Evolutionary conservation across 768 basidiomycete species (phyloP).

Genomic region (Mycena galopus): DNA sequence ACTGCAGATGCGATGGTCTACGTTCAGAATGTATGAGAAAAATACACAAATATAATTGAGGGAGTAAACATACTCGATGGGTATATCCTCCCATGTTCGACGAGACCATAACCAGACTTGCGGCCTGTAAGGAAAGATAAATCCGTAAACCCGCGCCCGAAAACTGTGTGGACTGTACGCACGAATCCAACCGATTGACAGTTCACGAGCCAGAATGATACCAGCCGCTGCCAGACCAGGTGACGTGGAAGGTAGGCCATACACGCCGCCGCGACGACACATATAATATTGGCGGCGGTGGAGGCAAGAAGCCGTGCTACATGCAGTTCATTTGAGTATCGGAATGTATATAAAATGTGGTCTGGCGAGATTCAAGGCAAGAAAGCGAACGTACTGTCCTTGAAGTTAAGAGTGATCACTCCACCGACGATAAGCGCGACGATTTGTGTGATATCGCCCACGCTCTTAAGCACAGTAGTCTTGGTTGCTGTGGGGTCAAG

Average conservation of each 20-base stretch:
- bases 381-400: conserved; percentile 27
- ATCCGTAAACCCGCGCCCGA: background rate
- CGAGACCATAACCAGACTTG: conserved; percentile 37
- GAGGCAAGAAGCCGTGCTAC: conserved; percentile 35
- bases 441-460: conserved; percentile 37
- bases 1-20: conserved; percentile 35
- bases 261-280: conserved; percentile 35
- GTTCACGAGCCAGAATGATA: conserved; percentile 39
- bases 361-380: background rate
- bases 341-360: no score
- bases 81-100: conserved; percentile 42
- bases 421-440: conserved; percentile 38
- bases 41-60: background rate
- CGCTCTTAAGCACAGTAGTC: conserved; percentile 39
- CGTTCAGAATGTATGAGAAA: background rate
- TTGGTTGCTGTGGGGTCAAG: conserved; percentile 25
- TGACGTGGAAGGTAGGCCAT: conserved; percentile 39
- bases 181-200: conserved; percentile 40
- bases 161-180: background rate
- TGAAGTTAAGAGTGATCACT: conserved; percentile 35
- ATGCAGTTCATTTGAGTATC: no score
- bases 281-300: conserved; percentile 38
- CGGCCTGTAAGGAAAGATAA: background rate
- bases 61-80: conserved; percentile 25
- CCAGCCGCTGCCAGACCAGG: conserved; percentile 36